Base-by-base conservation (phyloP, 225 moss, liverwort and hornwort species). In the Rhytidiadelphus loreus region DNA sequence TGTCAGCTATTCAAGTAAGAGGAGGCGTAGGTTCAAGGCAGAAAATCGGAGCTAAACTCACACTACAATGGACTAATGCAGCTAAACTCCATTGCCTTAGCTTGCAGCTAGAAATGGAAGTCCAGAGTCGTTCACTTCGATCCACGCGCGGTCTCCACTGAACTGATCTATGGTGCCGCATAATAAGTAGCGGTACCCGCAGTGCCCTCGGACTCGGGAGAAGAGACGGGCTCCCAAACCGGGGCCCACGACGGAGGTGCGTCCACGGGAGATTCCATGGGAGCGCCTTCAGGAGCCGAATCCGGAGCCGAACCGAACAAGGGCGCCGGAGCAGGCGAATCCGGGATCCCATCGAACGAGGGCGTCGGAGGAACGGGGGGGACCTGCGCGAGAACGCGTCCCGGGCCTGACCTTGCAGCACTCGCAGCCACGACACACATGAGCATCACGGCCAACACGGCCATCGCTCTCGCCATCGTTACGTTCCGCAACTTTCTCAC, bases 371-470 rank as follows among this genome's bases (percentile, higher is more conserved):
- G 73, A 32, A n/a, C 53, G 29, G 29, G 56, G n/a, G 80, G 89
- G 13, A 46, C 61, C 7, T 69, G 48, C 22, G 62, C 75, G 15
- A 44, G 60, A 12, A 29, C 66, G 33, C 50, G 87, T 66, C 85
- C 85, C 28, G 88, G 88, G 12, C 77, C 82, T 13, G 60, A 57
- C 82, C 90, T 82, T 33, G 92, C 88, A 70, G 88, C 90, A 77
- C 70, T 90, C 82, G 82, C 87, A 26, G 63, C 62, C 82, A 88
- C 41, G 26, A 69, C 88, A 29, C 64, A 90, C 82, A 92, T 22
- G 57, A 92, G 82, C 86, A 90, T 58, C 72, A 83, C 79, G 33
- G 65, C 83, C 86, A 90, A 35, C 30, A 90, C 63, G 23, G 65
- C 86, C 44, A 62, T 64, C 64, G 32, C 71, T 70, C 82, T 69